phyloP scores from a whole-genome alignment of 208 protist species.

The Zelonia costaricensis region DNA sequence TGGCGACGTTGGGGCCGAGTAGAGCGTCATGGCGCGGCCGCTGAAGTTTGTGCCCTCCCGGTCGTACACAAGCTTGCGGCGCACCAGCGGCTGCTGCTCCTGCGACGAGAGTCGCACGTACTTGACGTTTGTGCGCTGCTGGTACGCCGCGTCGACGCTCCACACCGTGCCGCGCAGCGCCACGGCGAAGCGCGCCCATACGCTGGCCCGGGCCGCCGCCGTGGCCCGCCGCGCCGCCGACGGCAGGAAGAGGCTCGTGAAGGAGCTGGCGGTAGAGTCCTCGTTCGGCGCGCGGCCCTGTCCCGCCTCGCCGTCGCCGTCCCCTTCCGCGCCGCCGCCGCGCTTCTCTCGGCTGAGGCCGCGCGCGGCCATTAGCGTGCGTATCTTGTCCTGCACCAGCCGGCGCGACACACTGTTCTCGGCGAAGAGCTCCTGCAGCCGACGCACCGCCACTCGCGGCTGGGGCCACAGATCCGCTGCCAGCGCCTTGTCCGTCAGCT shows the following conservation, averaged over 20 bases:
- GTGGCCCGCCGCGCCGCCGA: conserved; percentile 38
- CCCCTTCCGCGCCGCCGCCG: background rate
- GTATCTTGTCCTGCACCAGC: conserved; percentile 30
- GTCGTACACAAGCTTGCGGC: conserved; percentile 69
- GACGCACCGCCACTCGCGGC: conserved; percentile 25
- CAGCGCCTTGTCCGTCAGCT: conserved; percentile 62
- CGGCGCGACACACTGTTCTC: conserved; percentile 43
- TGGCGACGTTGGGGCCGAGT: conserved; percentile 13
- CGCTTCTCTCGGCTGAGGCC: background rate
- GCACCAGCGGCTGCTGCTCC: conserved; percentile 77
- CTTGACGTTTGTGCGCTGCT: conserved; percentile 17
- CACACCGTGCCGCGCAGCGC: conserved; percentile 75
- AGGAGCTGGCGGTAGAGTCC: conserved; percentile 18
- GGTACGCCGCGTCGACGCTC: conserved; percentile 50
- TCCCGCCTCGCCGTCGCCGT: background rate
- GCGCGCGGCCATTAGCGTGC: conserved; percentile 12
- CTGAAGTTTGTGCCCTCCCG: conserved; percentile 72
- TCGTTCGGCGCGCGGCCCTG: background rate
- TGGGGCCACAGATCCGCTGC: conserved; percentile 32
- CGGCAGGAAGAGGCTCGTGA: conserved; percentile 35
- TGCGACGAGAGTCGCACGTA: conserved; percentile 60
- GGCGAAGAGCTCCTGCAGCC: conserved; percentile 45
- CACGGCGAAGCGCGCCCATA: conserved; percentile 61
- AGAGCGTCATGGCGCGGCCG: conserved; percentile 29
- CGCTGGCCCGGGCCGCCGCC: conserved; percentile 37